These are phyloP conservation scores for Cubamyces lactineus DNA, from an alignment of 768 basidiomycete genomes.

Conservation along the genomic window DNA sequence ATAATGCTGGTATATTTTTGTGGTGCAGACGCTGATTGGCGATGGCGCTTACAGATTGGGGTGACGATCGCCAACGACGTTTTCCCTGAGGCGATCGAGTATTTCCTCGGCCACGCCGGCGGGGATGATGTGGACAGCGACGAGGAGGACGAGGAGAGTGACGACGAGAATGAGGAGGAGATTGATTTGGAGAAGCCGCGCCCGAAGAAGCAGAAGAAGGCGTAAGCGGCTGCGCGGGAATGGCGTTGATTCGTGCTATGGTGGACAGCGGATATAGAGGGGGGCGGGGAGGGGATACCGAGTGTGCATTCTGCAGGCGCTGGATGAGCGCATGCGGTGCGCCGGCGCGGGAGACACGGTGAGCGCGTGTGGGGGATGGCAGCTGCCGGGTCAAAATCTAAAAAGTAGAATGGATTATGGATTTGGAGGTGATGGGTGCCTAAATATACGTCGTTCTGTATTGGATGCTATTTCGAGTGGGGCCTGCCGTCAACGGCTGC, in stretches of 20 bases:
- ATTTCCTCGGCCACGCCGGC: conserved; percentile 70
- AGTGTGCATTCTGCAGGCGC: conserved; percentile 4
- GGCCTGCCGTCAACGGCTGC: conserved; percentile 7
- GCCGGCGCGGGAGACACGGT: background rate
- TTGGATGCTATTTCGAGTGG: conserved; percentile 26
- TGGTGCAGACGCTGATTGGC: conserved; percentile 17
- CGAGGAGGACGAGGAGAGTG: conserved; percentile 66
- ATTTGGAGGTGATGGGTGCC: conserved; percentile 8
- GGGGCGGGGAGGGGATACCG: conserved; percentile 1
- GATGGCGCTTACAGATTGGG: conserved; percentile 57
- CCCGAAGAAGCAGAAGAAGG: conserved; percentile 68
- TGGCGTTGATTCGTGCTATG: background rate
- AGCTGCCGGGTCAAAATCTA: background rate
- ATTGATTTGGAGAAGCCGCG: conserved; percentile 88
- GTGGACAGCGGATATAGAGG: background rate
- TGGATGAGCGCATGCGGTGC: conserved; percentile 14
- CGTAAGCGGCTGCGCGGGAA: conserved; percentile 38
- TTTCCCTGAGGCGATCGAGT: conserved; percentile 81
- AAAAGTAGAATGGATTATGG: conserved; percentile 12
- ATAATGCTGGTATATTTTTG: background rate
- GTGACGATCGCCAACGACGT: conserved; percentile 73
- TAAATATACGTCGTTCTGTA: conserved; percentile 12
- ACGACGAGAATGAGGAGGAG: conserved; percentile 80
- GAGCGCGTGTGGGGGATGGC: background rate
- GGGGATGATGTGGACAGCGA: conserved; percentile 66